phyloP scores from a whole-genome alignment of 2,329 filamentous ascomycete species.

The Apiospora sp. region DNA sequence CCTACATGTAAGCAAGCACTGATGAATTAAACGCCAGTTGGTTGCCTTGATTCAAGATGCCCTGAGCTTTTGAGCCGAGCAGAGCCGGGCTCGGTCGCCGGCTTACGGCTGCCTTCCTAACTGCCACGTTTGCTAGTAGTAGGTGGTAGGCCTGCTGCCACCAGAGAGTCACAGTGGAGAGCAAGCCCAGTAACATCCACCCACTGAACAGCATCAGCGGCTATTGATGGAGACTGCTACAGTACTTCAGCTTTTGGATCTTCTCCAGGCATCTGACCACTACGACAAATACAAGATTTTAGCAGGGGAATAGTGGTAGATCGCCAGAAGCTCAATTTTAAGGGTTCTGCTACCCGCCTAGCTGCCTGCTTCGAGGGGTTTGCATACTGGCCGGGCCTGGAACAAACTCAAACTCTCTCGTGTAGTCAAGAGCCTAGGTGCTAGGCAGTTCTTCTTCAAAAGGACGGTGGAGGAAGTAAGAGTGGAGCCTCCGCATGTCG shows the following conservation, averaged over 20 bases:
- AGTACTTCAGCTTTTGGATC: background rate
- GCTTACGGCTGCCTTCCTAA: background rate
- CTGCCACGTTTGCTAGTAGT: too few species aligned
- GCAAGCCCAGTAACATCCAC: background rate
- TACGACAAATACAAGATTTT: background rate
- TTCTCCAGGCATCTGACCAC: conserved; percentile 7
- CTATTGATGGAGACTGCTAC: background rate
- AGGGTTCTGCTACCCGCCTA: background rate
- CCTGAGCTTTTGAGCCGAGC: background rate
- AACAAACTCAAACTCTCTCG: background rate
- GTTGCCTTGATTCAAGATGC: background rate
- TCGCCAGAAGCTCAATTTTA: background rate
- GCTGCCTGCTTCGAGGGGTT: background rate
- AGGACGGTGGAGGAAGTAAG: background rate
- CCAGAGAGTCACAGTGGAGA: background rate
- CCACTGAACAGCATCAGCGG: background rate
- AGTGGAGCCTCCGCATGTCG: background rate
- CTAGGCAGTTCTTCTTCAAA: background rate
- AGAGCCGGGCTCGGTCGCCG: background rate
- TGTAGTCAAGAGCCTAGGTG: background rate
- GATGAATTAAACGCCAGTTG: background rate
- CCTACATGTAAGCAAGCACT: background rate
- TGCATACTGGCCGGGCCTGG: background rate
- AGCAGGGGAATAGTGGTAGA: conserved; percentile 8
- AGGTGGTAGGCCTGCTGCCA: background rate